Conservation (phyloP, 441 rosid species). For the Sinapis alba region DNA sequence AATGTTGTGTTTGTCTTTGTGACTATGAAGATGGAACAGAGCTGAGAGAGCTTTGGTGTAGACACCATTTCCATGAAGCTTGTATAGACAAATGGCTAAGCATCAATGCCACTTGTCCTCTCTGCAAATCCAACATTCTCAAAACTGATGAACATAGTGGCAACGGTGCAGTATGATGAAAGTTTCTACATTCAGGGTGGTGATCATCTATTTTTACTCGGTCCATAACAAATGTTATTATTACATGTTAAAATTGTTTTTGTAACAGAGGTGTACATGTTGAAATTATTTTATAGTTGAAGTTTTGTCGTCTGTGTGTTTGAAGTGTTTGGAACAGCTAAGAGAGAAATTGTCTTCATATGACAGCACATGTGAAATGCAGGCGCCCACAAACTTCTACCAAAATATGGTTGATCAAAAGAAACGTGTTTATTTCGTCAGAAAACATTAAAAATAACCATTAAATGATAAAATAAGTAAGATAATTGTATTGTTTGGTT, state of each 20-base stretch:
- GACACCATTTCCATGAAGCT: conserved; percentile 58
- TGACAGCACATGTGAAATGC: conserved; percentile 21
- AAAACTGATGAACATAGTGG: conserved; percentile 40
- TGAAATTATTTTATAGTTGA: neutral
- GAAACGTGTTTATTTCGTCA: conserved; percentile 7
- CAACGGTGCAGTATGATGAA: conserved; percentile 40
- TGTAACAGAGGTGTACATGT: conserved; percentile 2
- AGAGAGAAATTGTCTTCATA: conserved; percentile 13
- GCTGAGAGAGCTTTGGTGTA: conserved; percentile 55
- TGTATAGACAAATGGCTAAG: conserved; percentile 62
- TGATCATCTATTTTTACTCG: neutral
- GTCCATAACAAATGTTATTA: neutral
- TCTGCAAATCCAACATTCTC: conserved; percentile 64
- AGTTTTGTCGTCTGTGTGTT: conserved; percentile 13
- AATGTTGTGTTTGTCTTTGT: conserved; percentile 65
- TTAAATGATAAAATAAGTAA: neutral
- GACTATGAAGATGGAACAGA: conserved; percentile 59
- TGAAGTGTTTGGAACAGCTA: conserved; percentile 3
- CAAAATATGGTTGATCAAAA: neutral
- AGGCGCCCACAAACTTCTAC: conserved; percentile 13
- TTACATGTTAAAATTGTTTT: neutral
- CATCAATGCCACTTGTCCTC: conserved; percentile 61
- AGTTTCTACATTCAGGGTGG: neutral
- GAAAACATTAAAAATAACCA: neutral
- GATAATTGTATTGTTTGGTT: neutral